Percentiles rank a stretch among this genome's conserved stretches.
Conservation (phyloP, 2,329 filamentous ascomycete species). For the Grosmannia clavigera region DNA sequence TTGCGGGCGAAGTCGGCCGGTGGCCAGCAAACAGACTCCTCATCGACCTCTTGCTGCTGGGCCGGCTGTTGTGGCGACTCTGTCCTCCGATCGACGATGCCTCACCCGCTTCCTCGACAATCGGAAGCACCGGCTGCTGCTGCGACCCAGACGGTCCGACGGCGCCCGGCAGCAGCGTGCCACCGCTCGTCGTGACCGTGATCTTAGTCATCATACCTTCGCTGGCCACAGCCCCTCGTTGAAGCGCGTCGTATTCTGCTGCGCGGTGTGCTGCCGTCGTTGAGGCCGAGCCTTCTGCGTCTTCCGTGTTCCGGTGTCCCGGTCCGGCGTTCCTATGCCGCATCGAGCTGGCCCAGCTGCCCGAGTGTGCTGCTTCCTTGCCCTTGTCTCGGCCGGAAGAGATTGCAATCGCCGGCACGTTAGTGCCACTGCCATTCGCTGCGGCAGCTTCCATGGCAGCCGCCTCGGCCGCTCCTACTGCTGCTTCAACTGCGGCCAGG, state of each 20-base stretch:
- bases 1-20: conserved; percentile 30
- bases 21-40: conserved; percentile 15
- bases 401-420: conserved; percentile 38
- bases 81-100: conserved; percentile 52
- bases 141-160: neutral
- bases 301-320: too few species aligned
- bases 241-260: too few species aligned
- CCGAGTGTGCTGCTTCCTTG: conserved; percentile 21
- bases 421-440: neutral
- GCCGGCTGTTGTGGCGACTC: conserved; percentile 38
- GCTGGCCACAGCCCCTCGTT: neutral
- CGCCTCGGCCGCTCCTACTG: conserved; percentile 7
- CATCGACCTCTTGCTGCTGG: conserved; percentile 10
- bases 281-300: too few species aligned
- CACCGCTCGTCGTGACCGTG: neutral
- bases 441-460: neutral
- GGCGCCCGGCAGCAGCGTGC: neutral
- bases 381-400: conserved; percentile 18
- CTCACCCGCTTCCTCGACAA: conserved; percentile 82
- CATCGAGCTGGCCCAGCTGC: conserved; percentile 25
- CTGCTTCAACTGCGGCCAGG: conserved; percentile 18
- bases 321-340: conserved; percentile 13
- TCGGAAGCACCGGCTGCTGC: conserved; percentile 49
- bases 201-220: neutral
- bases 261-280: too few species aligned